Evolutionary conservation across 2,329 filamentous ascomycete species (phyloP).

Genomic region (Arthrobotrys pseudoclavata): DNA sequence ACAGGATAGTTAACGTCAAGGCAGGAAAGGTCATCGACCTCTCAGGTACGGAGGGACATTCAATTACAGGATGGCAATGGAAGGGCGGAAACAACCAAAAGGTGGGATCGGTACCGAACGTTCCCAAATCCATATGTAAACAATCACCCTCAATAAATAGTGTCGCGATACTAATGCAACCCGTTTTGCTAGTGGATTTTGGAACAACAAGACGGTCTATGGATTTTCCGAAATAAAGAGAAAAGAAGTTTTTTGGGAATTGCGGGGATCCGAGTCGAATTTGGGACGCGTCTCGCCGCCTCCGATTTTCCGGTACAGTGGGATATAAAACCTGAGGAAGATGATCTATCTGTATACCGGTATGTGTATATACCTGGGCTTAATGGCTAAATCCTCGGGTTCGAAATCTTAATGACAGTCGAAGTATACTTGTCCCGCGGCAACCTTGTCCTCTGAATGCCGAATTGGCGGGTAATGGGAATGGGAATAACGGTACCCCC

Average conservation of each 20-base stretch:
- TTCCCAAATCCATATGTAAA: too few relatives aligned
- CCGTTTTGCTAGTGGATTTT: constrained; percentile 37
- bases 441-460: constrained; percentile 22
- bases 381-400: too few relatives aligned
- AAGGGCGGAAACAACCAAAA: constrained; percentile 31
- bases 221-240: constrained; percentile 26
- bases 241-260: constrained; percentile 14
- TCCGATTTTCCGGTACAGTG: constrained; percentile 4
- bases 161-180: too few relatives aligned
- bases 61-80: constrained; percentile 20
- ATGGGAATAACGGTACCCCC: constrained; percentile 20
- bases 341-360: constrained; percentile 5
- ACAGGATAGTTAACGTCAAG: constrained; percentile 27
- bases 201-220: constrained; percentile 3
- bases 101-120: too few relatives aligned
- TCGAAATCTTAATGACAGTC: background rate
- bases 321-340: constrained; percentile 23
- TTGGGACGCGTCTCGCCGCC: constrained; percentile 15
- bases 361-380: background rate
- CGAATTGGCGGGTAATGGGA: constrained; percentile 27
- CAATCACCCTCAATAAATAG: background rate
- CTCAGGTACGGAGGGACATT: constrained; percentile 16
- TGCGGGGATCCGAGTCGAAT: background rate
- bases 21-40: constrained; percentile 21
- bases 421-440: constrained; percentile 22